Conservation (phyloP, 1,284 basidiomycete species). For the Tausonia pullulans region DNA sequence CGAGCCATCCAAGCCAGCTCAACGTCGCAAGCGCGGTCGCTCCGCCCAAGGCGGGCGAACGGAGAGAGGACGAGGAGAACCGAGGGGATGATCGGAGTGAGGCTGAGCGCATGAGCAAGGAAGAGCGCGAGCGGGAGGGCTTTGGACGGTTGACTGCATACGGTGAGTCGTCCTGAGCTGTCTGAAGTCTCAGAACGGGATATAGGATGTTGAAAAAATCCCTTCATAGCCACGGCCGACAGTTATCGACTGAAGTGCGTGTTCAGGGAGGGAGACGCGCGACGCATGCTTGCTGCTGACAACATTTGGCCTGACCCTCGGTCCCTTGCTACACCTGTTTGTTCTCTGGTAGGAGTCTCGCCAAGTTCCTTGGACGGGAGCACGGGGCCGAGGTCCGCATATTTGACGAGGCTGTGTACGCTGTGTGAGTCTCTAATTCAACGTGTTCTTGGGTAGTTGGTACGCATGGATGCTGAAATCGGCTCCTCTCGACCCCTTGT, state of each 20-base stretch:
- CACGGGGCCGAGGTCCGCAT: conserved; percentile 81
- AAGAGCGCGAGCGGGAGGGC: conserved; percentile 59
- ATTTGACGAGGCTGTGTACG: conserved; percentile 88
- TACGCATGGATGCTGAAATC: conserved; percentile 9
- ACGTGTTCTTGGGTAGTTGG: background rate
- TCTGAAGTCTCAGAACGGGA: background rate
- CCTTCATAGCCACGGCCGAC: conserved; percentile 56
- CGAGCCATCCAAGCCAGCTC: conserved; percentile 24
- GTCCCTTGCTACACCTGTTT: background rate
- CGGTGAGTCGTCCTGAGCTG: conserved; percentile 11
- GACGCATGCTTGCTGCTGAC: background rate
- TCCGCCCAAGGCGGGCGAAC: conserved; percentile 24
- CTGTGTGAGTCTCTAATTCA: conserved; percentile 38
- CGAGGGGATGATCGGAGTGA: conserved; percentile 44
- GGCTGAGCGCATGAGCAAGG: conserved; percentile 68
- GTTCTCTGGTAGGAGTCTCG: conserved; percentile 19
- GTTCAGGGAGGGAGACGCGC: background rate
- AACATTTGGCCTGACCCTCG: background rate
- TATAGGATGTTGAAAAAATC: background rate
- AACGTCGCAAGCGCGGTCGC: conserved; percentile 14
- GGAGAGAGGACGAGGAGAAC: conserved; percentile 32
- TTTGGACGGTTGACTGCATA: conserved; percentile 74
- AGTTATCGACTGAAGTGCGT: conserved; percentile 68
- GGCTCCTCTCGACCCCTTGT: conserved; percentile 4
- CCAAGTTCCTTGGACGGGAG: conserved; percentile 78